phyloP scores from a whole-genome alignment of 1,284 basidiomycete genomes.

The Athelia psychrophila region DNA sequence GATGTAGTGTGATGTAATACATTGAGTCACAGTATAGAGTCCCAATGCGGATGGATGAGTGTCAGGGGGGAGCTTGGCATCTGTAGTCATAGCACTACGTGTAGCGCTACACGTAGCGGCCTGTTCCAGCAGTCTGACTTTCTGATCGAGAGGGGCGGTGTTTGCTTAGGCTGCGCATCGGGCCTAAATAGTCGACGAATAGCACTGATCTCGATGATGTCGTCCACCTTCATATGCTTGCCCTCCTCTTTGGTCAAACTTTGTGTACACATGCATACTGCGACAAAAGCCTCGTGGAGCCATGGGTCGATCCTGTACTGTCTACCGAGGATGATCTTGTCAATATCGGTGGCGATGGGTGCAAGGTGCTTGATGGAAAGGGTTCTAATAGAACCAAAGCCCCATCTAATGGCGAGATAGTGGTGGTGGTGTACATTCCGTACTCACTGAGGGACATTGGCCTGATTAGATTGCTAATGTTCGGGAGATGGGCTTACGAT shows the following conservation, averaged over 20 bases:
- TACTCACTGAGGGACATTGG: background rate
- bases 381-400: background rate
- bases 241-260: background rate
- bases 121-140: too few species aligned
- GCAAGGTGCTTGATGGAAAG: background rate
- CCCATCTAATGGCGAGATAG: background rate
- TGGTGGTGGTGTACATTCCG: background rate
- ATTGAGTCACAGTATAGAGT: too few species aligned
- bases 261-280: background rate
- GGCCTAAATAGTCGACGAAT: background rate
- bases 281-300: background rate
- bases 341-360: background rate
- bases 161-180: too few species aligned
- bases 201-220: constrained; percentile 2
- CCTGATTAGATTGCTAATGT: background rate
- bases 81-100: too few species aligned
- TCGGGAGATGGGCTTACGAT: background rate
- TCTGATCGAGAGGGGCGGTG: too few species aligned
- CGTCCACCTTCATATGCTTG: background rate
- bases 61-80: too few species aligned
- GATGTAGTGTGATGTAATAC: too few species aligned
- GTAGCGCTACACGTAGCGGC: too few species aligned
- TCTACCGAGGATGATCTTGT: background rate
- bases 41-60: too few species aligned
- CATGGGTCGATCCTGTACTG: background rate